These are phyloP conservation scores for Beauveria australis DNA, from an alignment of 2,329 filamentous ascomycete genomes.

Conservation along the genomic window DNA sequence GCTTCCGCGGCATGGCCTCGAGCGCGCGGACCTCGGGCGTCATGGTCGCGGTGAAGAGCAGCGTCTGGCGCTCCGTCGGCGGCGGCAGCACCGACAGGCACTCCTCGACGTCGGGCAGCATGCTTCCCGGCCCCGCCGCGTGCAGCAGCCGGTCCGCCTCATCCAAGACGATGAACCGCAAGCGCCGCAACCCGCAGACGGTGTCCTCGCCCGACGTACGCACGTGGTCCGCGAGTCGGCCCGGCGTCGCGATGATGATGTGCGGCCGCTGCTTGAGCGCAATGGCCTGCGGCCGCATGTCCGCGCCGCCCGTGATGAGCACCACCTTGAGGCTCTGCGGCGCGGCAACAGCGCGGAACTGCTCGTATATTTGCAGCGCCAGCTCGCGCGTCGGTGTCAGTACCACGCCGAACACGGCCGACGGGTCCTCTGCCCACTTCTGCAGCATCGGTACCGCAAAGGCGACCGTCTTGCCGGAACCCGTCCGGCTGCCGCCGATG, in stretches of 20 bases:
- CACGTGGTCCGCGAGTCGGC: slow-evolving; percentile 88
- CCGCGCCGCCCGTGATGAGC: slow-evolving; percentile 84
- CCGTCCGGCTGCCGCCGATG: slow-evolving; percentile 88
- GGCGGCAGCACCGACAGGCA: slow-evolving; percentile 77
- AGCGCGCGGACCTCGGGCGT: slow-evolving; percentile 85
- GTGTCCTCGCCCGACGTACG: slow-evolving; percentile 87
- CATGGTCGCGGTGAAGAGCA: slow-evolving; percentile 92
- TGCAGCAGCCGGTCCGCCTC: slow-evolving; percentile 87
- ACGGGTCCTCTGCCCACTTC: slow-evolving; percentile 85
- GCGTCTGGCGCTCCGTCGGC: slow-evolving; percentile 72
- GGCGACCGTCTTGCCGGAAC: slow-evolving; percentile 94
- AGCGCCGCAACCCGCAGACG: slow-evolving; percentile 67
- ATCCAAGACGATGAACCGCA: slow-evolving; percentile 83
- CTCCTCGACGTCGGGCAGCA: slow-evolving; percentile 89
- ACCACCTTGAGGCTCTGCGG: slow-evolving; percentile 80
- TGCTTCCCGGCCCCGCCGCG: slow-evolving; percentile 65
- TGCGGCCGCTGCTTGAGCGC: slow-evolving; percentile 76
- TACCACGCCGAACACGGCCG: slow-evolving; percentile 81
- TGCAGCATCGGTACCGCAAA: slow-evolving; percentile 94
- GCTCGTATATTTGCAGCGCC: slow-evolving; percentile 91
- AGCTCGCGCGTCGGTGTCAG: slow-evolving; percentile 87
- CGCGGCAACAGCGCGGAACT: slow-evolving; percentile 86
- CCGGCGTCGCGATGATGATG: slow-evolving; percentile 88
- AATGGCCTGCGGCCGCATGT: slow-evolving; percentile 87
- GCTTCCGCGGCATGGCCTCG: slow-evolving; percentile 64